These are phyloP conservation scores for Austroboletus novae-zelandiae DNA, from an alignment of 1,284 basidiomycete genomes.

Conservation along the genomic window DNA sequence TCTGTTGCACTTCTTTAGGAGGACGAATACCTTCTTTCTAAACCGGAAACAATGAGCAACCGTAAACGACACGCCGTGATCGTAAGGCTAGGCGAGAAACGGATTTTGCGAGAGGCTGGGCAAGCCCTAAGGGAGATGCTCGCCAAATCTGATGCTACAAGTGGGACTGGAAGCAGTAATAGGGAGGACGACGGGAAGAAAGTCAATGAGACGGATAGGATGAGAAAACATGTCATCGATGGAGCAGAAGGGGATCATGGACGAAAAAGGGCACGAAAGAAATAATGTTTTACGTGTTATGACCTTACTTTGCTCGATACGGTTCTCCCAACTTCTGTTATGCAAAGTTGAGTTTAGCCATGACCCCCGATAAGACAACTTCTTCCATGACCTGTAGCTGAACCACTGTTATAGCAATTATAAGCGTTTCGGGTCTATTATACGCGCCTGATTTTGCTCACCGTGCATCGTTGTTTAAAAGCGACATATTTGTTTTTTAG, in stretches of 20 bases:
- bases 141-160: conserved; percentile 2
- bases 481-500: too few relatives aligned
- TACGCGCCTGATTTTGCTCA: too few relatives aligned
- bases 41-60: conserved; percentile 30
- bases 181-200: conserved; percentile 1
- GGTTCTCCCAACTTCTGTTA: neutral
- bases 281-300: neutral
- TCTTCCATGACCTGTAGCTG: neutral
- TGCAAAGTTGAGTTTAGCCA: neutral
- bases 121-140: conserved; percentile 24
- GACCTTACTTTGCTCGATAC: neutral
- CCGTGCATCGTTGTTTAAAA: too few relatives aligned
- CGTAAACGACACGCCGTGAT: conserved; percentile 66
- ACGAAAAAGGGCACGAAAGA: conserved; percentile 24
- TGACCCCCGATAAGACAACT: neutral
- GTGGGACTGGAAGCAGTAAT: neutral
- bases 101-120: conserved; percentile 51
- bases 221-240: conserved; percentile 17
- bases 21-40: conserved; percentile 46
- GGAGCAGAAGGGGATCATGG: conserved; percentile 2
- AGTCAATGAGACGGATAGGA: neutral
- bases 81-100: conserved; percentile 81
- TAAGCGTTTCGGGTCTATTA: too few relatives aligned
- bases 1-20: conserved; percentile 38
- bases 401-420: neutral